Evolutionary conservation across 148 eudicot genomes (phyloP).

Genomic region (Chenopodium album): DNA sequence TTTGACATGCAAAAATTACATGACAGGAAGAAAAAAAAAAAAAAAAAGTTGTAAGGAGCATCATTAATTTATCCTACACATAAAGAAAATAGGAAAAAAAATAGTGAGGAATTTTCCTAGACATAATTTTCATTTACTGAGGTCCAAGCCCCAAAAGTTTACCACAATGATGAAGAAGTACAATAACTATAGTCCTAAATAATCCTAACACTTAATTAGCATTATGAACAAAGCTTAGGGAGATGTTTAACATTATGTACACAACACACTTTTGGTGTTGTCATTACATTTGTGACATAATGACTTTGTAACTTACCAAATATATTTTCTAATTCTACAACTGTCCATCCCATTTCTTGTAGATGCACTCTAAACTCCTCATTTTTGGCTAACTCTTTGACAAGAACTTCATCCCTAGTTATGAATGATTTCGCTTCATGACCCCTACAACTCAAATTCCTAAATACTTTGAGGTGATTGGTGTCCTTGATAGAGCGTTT

Average conservation of each 20-base stretch:
- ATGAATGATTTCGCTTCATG: background rate
- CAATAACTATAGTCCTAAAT: background rate
- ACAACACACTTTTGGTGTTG: slow-evolving; percentile 21
- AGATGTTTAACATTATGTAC: slow-evolving; percentile 25
- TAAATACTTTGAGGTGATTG: slow-evolving; percentile 14
- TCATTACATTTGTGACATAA: slow-evolving; percentile 17
- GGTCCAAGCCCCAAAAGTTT: background rate
- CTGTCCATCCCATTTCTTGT: slow-evolving; percentile 26
- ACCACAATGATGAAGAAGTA: background rate
- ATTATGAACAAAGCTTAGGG: slow-evolving; percentile 31
- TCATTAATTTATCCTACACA: no score
- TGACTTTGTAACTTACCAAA: slow-evolving; percentile 15
- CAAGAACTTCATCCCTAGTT: background rate
- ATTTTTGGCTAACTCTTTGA: slow-evolving; percentile 22
- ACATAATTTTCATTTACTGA: background rate
- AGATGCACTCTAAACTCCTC: slow-evolving; percentile 24
- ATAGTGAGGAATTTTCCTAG: background rate
- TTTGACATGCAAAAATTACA: no score
- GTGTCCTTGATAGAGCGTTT: slow-evolving; percentile 16
- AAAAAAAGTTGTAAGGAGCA: no score
- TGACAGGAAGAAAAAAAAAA: no score
- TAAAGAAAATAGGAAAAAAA: no score
- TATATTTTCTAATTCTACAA: slow-evolving; percentile 21
- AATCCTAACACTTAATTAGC: background rate
- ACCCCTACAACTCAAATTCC: slow-evolving; percentile 17